Base-by-base conservation (phyloP, 208 protist species). In the Crithidia brevicula region DNA sequence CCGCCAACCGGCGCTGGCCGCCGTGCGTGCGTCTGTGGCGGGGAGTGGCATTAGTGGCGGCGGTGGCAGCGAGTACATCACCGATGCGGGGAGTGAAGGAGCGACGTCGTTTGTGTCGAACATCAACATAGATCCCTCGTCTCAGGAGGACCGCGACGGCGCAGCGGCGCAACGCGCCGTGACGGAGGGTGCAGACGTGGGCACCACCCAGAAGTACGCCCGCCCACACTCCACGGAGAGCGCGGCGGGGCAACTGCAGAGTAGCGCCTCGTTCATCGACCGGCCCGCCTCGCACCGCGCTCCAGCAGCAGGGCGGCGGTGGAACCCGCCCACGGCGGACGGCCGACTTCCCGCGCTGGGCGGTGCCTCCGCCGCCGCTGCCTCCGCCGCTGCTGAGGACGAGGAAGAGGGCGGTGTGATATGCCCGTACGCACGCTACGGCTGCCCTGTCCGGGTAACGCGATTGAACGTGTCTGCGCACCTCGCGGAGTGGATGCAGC, bases 401-500 rank as follows among this genome's bases (percentile, higher is more conserved):
- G 45, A 36, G 11, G 53, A 75, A 22, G 62, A 72, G 10, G 61
- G 54, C 25, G 30, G 42, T 33, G 60, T 74, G 20, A 47, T 79
- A 1, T 94, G 88, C 74, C 88, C 88, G 0, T 94, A 94, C 70
- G 70, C 82, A 11, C 67, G 81, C 30, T 94, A 88, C 56, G 88
- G 88, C 46, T 94, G 88, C 70, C 65, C 57, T 11, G 64, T 74
- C 28, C 78, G 62, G 54, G 74, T 91, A 27, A 78, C 81, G n/a
- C 70, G 70, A 10, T 56, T 76, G 18, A 81, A 79, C 46, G 45
- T 94, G 22, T 16, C 77, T 0, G 67, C 72, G 16, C 88, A 94
- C 51, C 63, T 94, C 22, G 23, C 28, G 13, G 78, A 90, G 67
- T 82, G 70, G 28, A 72, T 91, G 40, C 46, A 73, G n/a, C 74